Evolutionary conservation across 2,329 filamentous ascomycete species (phyloP), one percentile per base, ranked within the genome.

Genomic region (Ascochyta clinopodiicola): DNA sequence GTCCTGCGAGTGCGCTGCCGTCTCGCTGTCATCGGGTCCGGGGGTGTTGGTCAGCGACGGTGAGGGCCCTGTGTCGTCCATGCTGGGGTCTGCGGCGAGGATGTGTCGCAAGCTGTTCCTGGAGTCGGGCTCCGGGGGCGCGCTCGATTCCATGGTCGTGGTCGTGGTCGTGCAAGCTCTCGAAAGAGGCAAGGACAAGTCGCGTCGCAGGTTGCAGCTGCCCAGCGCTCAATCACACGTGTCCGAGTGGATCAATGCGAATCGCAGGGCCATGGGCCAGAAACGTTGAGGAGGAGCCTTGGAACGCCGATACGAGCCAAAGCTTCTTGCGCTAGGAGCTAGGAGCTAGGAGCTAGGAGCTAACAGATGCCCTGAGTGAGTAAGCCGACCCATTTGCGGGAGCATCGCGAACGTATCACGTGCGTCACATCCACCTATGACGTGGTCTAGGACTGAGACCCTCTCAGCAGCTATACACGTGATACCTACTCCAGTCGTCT

Each of bases 91-190:
- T 32, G 67, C 60, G 9, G 69, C 70, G 56, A 76, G 70, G 48
- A 76, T 75, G 64, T 76, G 73, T 62, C 71, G 73, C 55, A 76
- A 59, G 61, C 72, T 75, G 70, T 70, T 75, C 48, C 74, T 67
- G 22, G 74, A 71, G 66, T 76, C 73, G 52, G 72, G 65, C 63
- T 74, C 71, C 50, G 74, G 66, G 49, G 64, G 57, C 35, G 63
- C 48, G 62, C 46, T 60, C 59, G 59, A 45, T 53, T 65, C 62
- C 62, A 65, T 65, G 47, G 47, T 35, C 56, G 36, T 35, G 34
- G 49, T 50, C 29, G 63, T 35, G 34, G 49, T 50, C 29, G 63
- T 63, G 50, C 54, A 61, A 64, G 46, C 47, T 56, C 57, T 64
- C 57, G 44, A 59, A 61, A 56, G 31, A 44, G 44, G 56, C 49